Evolutionary conservation across 257 asterid species (phyloP).

Genomic region (Plantago major): DNA sequence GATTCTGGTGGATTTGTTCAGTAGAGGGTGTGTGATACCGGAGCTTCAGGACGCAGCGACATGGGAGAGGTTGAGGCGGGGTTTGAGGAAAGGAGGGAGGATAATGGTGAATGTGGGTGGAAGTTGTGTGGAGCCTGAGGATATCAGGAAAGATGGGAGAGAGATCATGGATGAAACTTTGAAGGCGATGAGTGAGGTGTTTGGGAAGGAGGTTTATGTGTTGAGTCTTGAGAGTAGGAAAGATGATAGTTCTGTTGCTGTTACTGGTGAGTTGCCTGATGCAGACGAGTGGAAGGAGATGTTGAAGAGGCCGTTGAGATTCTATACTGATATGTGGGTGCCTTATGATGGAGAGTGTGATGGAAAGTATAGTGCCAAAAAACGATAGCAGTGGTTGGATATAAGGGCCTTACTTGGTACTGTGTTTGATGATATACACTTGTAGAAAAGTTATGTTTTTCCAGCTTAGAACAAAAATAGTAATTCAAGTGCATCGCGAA

Average conservation of each 20-base stretch:
- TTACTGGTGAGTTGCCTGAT: slow-evolving; percentile 64
- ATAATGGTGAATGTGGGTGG: slow-evolving; percentile 96
- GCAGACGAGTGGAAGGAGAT: slow-evolving; percentile 48
- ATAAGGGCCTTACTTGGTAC: too few species aligned
- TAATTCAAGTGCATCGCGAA: too few species aligned
- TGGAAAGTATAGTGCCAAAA: too few species aligned
- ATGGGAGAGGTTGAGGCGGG: slow-evolving; percentile 57
- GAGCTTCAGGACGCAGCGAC: slow-evolving; percentile 62
- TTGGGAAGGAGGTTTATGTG: slow-evolving; percentile 37
- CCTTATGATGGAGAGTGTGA: slow-evolving; percentile 20
- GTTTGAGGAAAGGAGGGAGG: slow-evolving; percentile 59
- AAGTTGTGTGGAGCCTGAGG: slow-evolving; percentile 88
- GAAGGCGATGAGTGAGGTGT: slow-evolving; percentile 51
- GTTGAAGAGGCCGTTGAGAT: slow-evolving; percentile 51
- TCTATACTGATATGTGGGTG: slow-evolving; percentile 66
- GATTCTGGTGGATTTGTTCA: slow-evolving; percentile 56
- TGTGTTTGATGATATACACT: too few species aligned
- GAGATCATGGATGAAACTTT: slow-evolving; percentile 71
- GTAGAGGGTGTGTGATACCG: slow-evolving; percentile 69
- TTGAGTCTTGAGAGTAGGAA: slow-evolving; percentile 50
- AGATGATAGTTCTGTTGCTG: slow-evolving; percentile 73
- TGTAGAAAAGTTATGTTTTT: too few species aligned
- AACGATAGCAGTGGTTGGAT: too few species aligned
- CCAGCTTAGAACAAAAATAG: too few species aligned
- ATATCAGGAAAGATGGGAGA: slow-evolving; percentile 61